A percentile compares a stretch with the other conserved stretches of the same genome.
These are phyloP conservation scores for Penicillium verhagenii DNA, from an alignment of 495 filamentous ascomycete genomes.

Conservation along the genomic window DNA sequence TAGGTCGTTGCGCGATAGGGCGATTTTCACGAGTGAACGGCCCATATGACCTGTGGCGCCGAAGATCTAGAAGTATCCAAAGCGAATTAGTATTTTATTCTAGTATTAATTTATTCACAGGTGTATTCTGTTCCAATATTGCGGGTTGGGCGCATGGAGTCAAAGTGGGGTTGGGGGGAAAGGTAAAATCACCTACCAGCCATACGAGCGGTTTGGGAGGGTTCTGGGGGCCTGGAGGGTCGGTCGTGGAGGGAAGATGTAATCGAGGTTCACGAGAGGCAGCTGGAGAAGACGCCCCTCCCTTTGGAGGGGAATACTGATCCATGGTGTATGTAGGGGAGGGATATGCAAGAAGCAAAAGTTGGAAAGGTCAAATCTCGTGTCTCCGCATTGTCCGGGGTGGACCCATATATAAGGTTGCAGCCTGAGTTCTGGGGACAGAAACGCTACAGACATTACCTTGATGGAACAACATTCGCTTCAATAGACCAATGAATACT, in stretches of 20 bases:
- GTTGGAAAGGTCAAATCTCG: slow-evolving; percentile 2
- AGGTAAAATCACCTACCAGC: slow-evolving; percentile 60
- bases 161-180: not conserved
- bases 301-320: slow-evolving; percentile 31
- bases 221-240: slow-evolving; percentile 71
- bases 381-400: slow-evolving; percentile 5
- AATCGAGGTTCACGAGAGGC: slow-evolving; percentile 43
- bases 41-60: slow-evolving; percentile 96
- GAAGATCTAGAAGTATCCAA: slow-evolving; percentile 63
- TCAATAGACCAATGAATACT: too few species aligned
- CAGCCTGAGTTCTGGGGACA: too few species aligned
- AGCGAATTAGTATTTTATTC: slow-evolving; percentile 5
- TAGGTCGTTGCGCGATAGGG: slow-evolving; percentile 78
- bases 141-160: not conserved
- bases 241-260: slow-evolving; percentile 71
- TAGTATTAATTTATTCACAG: too few species aligned
- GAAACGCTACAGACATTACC: too few species aligned
- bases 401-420: slow-evolving; percentile 9
- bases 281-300: slow-evolving; percentile 22
- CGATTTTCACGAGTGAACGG: slow-evolving; percentile 78
- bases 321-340: slow-evolving; percentile 27
- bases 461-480: not conserved
- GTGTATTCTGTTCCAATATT: not conserved
- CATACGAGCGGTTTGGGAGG: slow-evolving; percentile 75
- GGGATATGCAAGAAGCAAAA: not conserved